Percentiles rank a stretch among this genome's conserved stretches.
phyloP scores from a whole-genome alignment of 805 yeast species.

The Pichia paraexigua region DNA sequence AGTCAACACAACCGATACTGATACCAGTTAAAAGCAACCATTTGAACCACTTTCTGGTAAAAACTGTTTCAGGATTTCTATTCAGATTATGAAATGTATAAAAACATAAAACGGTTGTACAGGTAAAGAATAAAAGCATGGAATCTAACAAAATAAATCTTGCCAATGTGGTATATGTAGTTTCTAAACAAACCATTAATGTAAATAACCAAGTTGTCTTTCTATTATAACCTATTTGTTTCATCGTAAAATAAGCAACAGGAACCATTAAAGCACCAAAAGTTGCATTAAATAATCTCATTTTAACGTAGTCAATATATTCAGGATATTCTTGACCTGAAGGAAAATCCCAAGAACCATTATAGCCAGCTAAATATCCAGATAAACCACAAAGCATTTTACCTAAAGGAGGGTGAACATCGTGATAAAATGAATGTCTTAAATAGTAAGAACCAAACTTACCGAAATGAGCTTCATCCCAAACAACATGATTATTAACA shows the following conservation, averaged over 20 bases:
- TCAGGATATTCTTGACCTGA: slow-evolving; percentile 75
- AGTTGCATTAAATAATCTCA: slow-evolving; percentile 82
- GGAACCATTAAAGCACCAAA: slow-evolving; percentile 85
- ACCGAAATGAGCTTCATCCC: slow-evolving; percentile 98
- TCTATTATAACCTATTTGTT: slow-evolving; percentile 63
- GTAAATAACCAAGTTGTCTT: slow-evolving; percentile 72
- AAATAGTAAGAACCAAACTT: slow-evolving; percentile 77
- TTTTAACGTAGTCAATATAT: slow-evolving; percentile 66
- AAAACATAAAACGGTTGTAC: slow-evolving; percentile 68
- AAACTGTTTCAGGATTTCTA: slow-evolving; percentile 36
- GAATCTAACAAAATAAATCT: slow-evolving; percentile 89
- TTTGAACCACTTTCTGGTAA: slow-evolving; percentile 83
- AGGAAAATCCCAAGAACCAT: slow-evolving; percentile 84
- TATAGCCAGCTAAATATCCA: slow-evolving; percentile 76
- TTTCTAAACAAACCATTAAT: slow-evolving; percentile 73
- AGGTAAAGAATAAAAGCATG: slow-evolving; percentile 82
- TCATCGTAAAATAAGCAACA: slow-evolving; percentile 73
- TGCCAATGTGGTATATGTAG: slow-evolving; percentile 75
- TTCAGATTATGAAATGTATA: slow-evolving; percentile 61
- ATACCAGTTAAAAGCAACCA: slow-evolving; percentile 85
- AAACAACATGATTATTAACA: slow-evolving; percentile 67
- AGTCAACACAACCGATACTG: slow-evolving; percentile 80
- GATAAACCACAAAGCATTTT: slow-evolving; percentile 73
- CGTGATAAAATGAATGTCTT: slow-evolving; percentile 74
- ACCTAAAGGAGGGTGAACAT: slow-evolving; percentile 84